Evolutionary conservation across 352 stramenopile species (phyloP).

Genomic region (Pelagophyceae sp.): DNA sequence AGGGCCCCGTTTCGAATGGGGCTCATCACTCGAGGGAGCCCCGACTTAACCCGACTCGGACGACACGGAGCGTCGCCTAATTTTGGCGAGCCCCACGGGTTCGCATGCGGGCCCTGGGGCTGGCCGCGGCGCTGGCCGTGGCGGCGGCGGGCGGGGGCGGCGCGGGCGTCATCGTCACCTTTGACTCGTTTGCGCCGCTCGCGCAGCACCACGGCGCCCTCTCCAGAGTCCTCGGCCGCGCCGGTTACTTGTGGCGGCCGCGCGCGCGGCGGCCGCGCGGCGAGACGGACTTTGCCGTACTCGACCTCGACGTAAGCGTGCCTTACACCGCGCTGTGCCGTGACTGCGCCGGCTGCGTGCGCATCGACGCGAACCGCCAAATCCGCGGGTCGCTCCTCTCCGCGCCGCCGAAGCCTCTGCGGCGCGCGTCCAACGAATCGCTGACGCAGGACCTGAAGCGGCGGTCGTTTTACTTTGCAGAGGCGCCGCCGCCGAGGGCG

Average conservation of each 20-base stretch:
- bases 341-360: not conserved
- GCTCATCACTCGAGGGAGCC: too few species aligned
- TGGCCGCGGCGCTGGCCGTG: too few species aligned
- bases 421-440: not conserved
- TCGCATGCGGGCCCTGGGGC: too few species aligned
- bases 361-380: too few species aligned
- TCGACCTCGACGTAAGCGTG: not conserved
- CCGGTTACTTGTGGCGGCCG: not conserved
- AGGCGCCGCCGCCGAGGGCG: not conserved
- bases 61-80: too few species aligned
- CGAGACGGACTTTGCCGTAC: not conserved
- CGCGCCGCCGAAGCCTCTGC: too few species aligned
- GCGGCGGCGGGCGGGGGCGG: too few species aligned
- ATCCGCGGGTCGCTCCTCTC: too few species aligned
- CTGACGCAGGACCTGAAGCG: not conserved
- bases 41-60: too few species aligned
- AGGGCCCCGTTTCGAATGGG: too few species aligned
- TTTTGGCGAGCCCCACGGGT: too few species aligned
- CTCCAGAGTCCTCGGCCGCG: not conserved
- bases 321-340: not conserved
- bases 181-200: not conserved
- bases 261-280: too few species aligned
- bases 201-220: not conserved
- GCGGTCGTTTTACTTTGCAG: not conserved
- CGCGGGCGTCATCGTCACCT: not conserved